phyloP scores from a whole-genome alignment of 1,284 basidiomycete genomes.

The Cryptococcus depauperatus region DNA sequence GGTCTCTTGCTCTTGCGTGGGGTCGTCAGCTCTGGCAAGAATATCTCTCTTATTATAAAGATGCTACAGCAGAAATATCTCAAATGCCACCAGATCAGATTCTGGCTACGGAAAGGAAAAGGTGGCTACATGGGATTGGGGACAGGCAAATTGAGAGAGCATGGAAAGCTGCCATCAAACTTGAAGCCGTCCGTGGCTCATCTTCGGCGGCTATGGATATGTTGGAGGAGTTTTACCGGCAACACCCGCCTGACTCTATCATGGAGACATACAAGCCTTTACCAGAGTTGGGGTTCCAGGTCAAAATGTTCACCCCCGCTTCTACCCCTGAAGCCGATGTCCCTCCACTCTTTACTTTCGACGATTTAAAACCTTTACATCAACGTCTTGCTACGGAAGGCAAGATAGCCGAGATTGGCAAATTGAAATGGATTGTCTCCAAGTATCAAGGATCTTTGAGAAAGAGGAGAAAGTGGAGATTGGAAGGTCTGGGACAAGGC shows the following conservation, averaged over 20 bases:
- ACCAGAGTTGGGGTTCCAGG: constrained; percentile 17
- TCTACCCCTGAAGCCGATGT: constrained; percentile 35
- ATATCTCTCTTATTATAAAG: constrained; percentile 13
- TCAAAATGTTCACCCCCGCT: constrained; percentile 29
- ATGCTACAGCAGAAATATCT: constrained; percentile 1
- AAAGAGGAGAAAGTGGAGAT: constrained; percentile 28
- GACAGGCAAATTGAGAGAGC: constrained; percentile 35
- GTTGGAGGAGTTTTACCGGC: constrained; percentile 26
- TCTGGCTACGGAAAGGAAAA: constrained; percentile 2
- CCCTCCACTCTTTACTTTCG: constrained; percentile 41
- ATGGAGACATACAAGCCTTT: constrained; percentile 20
- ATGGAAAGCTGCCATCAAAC: constrained; percentile 34
- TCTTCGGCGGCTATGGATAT: constrained; percentile 16
- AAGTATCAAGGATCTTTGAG: constrained; percentile 27
- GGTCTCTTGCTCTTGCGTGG: constrained; percentile 18
- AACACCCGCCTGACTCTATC: constrained; percentile 33
- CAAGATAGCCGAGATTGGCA: constrained; percentile 20
- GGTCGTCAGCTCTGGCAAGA: constrained; percentile 27
- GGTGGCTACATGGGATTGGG: constrained; percentile 28
- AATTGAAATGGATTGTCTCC: constrained; percentile 28
- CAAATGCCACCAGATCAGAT: neutral
- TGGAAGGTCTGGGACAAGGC: constrained; percentile 20
- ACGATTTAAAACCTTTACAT: constrained; percentile 40
- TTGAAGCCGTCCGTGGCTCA: constrained; percentile 24
- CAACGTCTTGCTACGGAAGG: constrained; percentile 31